Evolutionary conservation across 2,329 filamentous ascomycete species (phyloP), one percentile per base, ranked within the genome.

Genomic region (Chrysoporthe cubensis): DNA sequence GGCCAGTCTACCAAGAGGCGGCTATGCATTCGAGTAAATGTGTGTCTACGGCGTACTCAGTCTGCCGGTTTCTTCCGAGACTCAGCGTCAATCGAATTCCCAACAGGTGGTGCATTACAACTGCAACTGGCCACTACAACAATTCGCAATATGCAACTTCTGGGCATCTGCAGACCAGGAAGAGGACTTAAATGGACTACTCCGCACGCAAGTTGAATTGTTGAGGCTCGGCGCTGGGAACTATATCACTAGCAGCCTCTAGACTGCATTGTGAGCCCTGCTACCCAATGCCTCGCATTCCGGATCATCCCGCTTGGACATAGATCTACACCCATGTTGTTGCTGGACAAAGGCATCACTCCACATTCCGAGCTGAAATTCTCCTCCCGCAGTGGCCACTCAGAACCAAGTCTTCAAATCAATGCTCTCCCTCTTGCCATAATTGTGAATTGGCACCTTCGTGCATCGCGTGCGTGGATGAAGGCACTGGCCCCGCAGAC

Each of bases 401-500:
- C 7, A n/a, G 4, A 42, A 58, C 26, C 56, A 58, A 21, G n/a
- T 21, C 37, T 42, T 26, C 32, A 58, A 40, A 58, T 26, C 34
- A 40, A 58, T n/a, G 56, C 16, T 42, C 3, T 40, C 34, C 6
- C 26, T 54, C 13, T 32, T 32, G 21, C 32, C 50, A 18, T 32
- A 32, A 16, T 21, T 14, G 50, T 54, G 54, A 57, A 40, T 60
- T 42, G 57, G 57, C 57, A 40, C 32, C 21, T 46, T 52, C 26
- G 44, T 62, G 46, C 60, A 62, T 44, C 16, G 21, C 34, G 59
- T 37, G 42, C 43, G 34, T 40, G 42, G 44, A 26, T 50, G 18
- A 52, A 52, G 34, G 60, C 16, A 34, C 18, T 52, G 40, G 60
- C 60, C 60, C 60, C 60, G 60, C 46, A 62, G 40, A 40, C 43